Evolutionary conservation across 345 rosid species (phyloP).

Genomic region (Populus euphratica): DNA sequence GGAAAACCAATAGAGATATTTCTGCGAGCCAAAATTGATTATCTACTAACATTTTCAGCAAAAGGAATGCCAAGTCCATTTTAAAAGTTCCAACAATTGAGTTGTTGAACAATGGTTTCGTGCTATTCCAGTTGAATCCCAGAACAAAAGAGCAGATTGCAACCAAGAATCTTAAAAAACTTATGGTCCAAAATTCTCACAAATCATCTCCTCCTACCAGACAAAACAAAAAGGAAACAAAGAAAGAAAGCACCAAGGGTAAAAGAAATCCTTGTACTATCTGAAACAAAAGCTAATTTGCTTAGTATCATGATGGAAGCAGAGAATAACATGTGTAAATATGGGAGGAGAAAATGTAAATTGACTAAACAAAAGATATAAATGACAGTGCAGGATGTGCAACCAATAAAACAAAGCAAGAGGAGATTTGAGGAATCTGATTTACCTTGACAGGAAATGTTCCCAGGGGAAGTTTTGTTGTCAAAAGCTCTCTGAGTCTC

Average conservation of each 20-base stretch:
- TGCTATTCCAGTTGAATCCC: not conserved
- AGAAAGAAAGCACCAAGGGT: not conserved
- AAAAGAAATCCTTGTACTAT: not conserved
- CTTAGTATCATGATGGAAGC: not conserved
- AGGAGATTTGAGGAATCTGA: not conserved
- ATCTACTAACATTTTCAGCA: not conserved
- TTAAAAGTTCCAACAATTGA: not conserved
- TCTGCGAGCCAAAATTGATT: not conserved
- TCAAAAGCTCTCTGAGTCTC: constrained; percentile 96
- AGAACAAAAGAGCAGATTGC: not conserved
- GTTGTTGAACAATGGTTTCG: not conserved
- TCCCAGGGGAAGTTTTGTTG: constrained; percentile 86
- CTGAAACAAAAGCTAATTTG: constrained; percentile 3
- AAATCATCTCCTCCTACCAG: not conserved
- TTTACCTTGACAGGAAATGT: constrained; percentile 97
- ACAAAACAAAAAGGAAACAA: not conserved
- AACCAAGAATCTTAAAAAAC: not conserved
- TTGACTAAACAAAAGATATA: not conserved
- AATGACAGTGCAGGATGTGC: not conserved
- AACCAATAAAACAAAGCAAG: not conserved
- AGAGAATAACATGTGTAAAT: not conserved
- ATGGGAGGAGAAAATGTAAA: not conserved
- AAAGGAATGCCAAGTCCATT: not conserved
- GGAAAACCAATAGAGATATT: not conserved
- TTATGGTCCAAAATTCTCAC: not conserved